phyloP scores from a whole-genome alignment of 768 basidiomycete species.

The Leccinum rimulosum region DNA sequence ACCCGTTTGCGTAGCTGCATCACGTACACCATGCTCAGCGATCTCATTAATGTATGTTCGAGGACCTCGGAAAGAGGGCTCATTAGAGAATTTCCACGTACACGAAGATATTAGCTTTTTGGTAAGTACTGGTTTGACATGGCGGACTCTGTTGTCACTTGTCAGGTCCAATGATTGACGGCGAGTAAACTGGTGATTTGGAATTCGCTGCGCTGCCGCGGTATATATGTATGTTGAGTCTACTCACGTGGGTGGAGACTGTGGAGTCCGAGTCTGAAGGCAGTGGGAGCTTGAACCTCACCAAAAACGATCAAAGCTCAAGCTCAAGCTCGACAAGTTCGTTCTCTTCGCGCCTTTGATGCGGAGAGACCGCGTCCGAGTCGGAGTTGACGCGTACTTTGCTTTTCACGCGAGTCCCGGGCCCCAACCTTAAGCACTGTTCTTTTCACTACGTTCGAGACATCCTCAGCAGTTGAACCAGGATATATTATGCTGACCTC shows the following conservation, averaged over 20 bases:
- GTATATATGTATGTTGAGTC: neutral
- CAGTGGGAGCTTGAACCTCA: neutral
- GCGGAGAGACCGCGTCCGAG: neutral
- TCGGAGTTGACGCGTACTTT: too few species aligned
- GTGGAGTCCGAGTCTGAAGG: neutral
- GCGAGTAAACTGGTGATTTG: neutral
- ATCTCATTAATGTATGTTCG: slow-evolving; percentile 33
- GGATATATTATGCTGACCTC: neutral
- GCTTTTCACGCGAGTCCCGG: neutral
- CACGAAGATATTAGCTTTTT: neutral
- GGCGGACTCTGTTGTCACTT: neutral
- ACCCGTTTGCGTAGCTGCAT: slow-evolving; percentile 31
- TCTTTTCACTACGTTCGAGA: neutral
- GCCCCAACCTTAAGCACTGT: neutral
- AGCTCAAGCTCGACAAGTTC: neutral
- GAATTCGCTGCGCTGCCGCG: neutral
- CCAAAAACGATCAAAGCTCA: neutral
- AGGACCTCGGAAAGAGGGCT: slow-evolving; percentile 7
- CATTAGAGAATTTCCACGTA: slow-evolving; percentile 15
- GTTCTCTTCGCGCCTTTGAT: neutral
- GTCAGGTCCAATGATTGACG: neutral
- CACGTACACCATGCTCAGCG: slow-evolving; percentile 27
- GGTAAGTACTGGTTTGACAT: neutral
- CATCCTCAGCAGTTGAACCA: neutral
- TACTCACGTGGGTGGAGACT: neutral